These are phyloP conservation scores for Plenodomus lindquistii DNA, from an alignment of 2,329 filamentous ascomycete species.

Conservation along the genomic window DNA sequence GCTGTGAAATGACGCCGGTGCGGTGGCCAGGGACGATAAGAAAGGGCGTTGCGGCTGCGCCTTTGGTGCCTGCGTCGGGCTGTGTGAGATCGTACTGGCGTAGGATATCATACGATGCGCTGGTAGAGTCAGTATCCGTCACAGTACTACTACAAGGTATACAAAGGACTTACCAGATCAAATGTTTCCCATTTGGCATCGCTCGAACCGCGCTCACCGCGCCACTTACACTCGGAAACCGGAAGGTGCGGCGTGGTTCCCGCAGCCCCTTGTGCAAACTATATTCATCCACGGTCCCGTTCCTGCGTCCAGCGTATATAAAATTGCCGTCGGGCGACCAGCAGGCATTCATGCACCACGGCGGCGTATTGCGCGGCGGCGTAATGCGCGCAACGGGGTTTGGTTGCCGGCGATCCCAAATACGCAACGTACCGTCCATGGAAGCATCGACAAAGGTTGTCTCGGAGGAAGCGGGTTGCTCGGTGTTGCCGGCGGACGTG, in stretches of 20 bases:
- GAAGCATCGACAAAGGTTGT: conserved; percentile 86
- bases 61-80: conserved; percentile 59
- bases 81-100: conserved; percentile 86
- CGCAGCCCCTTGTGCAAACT: conserved; percentile 79
- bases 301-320: conserved; percentile 89
- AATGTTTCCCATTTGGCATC: conserved; percentile 90
- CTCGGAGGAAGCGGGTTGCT: conserved; percentile 61
- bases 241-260: conserved; percentile 76
- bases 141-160: not conserved
- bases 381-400: conserved; percentile 79
- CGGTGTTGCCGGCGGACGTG: conserved; percentile 37
- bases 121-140: conserved; percentile 41
- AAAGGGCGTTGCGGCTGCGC: conserved; percentile 80
- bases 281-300: conserved; percentile 93
- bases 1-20: conserved; percentile 82
- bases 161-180: conserved; percentile 69
- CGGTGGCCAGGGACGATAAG: conserved; percentile 92
- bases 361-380: conserved; percentile 75
- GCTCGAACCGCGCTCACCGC: conserved; percentile 84
- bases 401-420: conserved; percentile 85
- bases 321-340: conserved; percentile 96
- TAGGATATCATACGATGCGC: conserved; percentile 90
- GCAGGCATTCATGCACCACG: conserved; percentile 97
- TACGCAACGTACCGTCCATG: conserved; percentile 83
- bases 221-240: conserved; percentile 86